Percentiles rank a stretch among this genome's conserved stretches.
Evolutionary conservation across 208 protist species (phyloP).

Genomic region (Wallacemonas sp.): DNA sequence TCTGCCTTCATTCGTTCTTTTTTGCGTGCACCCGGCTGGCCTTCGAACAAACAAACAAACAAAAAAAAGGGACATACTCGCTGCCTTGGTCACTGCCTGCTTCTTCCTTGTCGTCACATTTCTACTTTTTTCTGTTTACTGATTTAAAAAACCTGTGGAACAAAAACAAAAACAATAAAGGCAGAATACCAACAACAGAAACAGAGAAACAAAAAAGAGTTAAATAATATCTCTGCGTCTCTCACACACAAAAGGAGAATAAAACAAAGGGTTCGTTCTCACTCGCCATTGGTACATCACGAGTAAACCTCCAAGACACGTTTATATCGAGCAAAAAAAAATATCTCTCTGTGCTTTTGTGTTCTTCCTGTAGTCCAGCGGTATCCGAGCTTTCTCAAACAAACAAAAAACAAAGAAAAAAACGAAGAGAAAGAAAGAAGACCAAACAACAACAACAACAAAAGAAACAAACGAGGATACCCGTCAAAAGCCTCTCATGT

Average conservation of each 20-base stretch:
- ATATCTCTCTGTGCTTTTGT: too few relatives aligned
- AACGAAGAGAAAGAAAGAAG: neutral
- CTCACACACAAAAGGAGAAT: constrained; percentile 2
- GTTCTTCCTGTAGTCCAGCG: too few relatives aligned
- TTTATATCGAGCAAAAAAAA: constrained; percentile 14
- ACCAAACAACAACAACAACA: neutral
- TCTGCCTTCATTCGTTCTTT: neutral
- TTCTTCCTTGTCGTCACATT: neutral
- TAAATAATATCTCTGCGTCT: too few relatives aligned
- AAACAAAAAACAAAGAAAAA: too few relatives aligned
- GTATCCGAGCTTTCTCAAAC: too few relatives aligned
- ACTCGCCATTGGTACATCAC: too few relatives aligned
- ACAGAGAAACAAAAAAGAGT: constrained; percentile 4
- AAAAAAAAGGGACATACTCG: neutral
- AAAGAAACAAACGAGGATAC: neutral
- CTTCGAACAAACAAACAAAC: neutral
- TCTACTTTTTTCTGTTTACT: neutral
- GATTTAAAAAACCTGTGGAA: too few relatives aligned
- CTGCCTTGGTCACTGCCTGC: neutral
- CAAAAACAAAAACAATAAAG: neutral
- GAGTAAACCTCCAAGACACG: too few relatives aligned
- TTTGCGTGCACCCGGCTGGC: neutral
- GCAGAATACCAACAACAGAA: neutral
- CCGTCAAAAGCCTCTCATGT: neutral
- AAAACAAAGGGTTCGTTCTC: too few relatives aligned